Conservation (phyloP, 805 yeast species). For the Saccharomycopsis sp. region DNA sequence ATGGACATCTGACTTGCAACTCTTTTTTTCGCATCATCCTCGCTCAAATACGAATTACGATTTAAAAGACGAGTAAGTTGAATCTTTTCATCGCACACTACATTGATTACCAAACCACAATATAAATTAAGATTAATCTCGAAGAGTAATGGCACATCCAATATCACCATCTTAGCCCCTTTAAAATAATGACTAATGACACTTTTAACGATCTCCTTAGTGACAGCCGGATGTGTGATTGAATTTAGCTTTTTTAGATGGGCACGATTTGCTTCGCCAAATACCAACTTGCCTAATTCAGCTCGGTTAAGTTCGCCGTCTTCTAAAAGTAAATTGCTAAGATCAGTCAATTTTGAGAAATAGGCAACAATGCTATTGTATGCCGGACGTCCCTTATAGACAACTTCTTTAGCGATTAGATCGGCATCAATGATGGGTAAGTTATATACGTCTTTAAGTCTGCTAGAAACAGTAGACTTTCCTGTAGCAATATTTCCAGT, state of each 20-base stretch:
- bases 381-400: constrained; percentile 71
- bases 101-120: constrained; percentile 69
- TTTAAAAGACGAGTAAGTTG: constrained; percentile 59
- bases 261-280: constrained; percentile 45
- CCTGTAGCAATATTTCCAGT: constrained; percentile 99
- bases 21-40: constrained; percentile 63
- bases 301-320: constrained; percentile 59
- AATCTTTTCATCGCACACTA: constrained; percentile 46
- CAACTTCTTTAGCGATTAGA: constrained; percentile 76
- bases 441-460: constrained; percentile 44
- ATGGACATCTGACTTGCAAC: constrained; percentile 72
- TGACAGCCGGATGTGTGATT: constrained; percentile 85
- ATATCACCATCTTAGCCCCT: constrained; percentile 54
- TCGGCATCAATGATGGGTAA: constrained; percentile 84
- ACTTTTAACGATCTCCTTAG: constrained; percentile 50
- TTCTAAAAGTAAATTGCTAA: constrained; percentile 26
- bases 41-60: constrained; percentile 62
- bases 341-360: constrained; percentile 33
- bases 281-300: constrained; percentile 72
- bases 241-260: constrained; percentile 57
- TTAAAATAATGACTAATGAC: constrained; percentile 51
- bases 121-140: constrained; percentile 65
- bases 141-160: constrained; percentile 88
- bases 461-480: constrained; percentile 77
- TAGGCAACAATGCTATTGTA: constrained; percentile 57